Evolutionary conservation across 768 basidiomycete genomes (phyloP).

Genomic region (Leccinellum luteum): DNA sequence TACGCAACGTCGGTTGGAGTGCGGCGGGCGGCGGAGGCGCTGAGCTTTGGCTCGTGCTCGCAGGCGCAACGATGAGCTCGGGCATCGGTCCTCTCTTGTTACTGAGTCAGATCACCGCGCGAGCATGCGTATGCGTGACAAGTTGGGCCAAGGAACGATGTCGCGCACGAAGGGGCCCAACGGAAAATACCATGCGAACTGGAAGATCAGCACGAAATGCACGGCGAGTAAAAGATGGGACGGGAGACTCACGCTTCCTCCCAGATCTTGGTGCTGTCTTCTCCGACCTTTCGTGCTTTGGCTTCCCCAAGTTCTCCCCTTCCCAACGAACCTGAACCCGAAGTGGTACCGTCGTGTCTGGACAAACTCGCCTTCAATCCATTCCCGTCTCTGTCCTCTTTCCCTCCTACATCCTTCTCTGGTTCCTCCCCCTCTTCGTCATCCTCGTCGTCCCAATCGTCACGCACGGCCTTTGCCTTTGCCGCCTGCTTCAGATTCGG

Average conservation of each 20-base stretch:
- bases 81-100: conserved; percentile 69
- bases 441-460: conserved; percentile 56
- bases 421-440: no score
- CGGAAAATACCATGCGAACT: background rate
- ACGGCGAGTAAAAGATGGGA: background rate
- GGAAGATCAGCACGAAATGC: conserved; percentile 10
- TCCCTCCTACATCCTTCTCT: background rate
- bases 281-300: background rate
- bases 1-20: conserved; percentile 67
- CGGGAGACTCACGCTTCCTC: conserved; percentile 56
- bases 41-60: conserved; percentile 37
- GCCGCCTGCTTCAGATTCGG: background rate
- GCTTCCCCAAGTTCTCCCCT: background rate
- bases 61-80: conserved; percentile 45
- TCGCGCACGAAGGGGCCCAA: background rate
- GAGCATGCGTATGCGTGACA: background rate
- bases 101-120: conserved; percentile 29
- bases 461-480: conserved; percentile 28
- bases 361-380: background rate
- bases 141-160: background rate
- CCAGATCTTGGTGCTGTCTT: conserved; percentile 39
- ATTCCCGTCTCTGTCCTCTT: no score
- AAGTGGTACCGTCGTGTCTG: background rate
- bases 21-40: conserved; percentile 54
- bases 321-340: no score